Percentiles rank a stretch among this genome's conserved stretches.
phyloP scores from a whole-genome alignment of 179 eudicot species.

The Drosera spatulata region DNA sequence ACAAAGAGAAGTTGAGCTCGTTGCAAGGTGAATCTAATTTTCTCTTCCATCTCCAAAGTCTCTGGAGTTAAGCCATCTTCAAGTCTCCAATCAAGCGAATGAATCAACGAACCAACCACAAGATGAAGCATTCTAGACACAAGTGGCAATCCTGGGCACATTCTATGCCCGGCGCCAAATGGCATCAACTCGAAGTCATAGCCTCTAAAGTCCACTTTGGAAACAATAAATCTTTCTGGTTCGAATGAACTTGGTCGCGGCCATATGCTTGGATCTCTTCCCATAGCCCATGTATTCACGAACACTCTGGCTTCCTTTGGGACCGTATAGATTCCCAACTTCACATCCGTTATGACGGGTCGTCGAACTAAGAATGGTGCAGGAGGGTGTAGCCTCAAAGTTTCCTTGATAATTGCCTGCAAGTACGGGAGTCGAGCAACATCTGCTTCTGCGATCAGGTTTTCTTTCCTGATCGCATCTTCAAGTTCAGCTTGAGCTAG shows the following conservation, averaged over 20 bases:
- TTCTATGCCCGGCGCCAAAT: slow-evolving; percentile 18
- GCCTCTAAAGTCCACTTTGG: slow-evolving; percentile 12
- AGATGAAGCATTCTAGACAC: slow-evolving; percentile 9
- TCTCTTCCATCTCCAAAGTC: slow-evolving; percentile 10
- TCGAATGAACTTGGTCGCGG: slow-evolving; percentile 6
- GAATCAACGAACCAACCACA: slow-evolving; percentile 8
- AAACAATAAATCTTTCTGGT: slow-evolving; percentile 23
- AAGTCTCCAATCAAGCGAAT: slow-evolving; percentile 11
- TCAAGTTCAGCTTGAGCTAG: slow-evolving; percentile 6
- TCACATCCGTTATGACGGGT: slow-evolving; percentile 4
- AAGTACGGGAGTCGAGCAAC: slow-evolving; percentile 10
- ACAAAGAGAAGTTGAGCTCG: slow-evolving; percentile 9
- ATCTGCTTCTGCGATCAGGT: slow-evolving; percentile 7
- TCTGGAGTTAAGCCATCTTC: slow-evolving; percentile 6
- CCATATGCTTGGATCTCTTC: slow-evolving; percentile 14
- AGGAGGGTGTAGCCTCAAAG: slow-evolving; percentile 16
- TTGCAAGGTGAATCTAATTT: slow-evolving; percentile 9
- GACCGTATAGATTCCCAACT: slow-evolving; percentile 7
- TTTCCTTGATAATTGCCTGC: slow-evolving; percentile 19
- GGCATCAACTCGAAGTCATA: slow-evolving; percentile 16
- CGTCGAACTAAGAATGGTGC: slow-evolving; percentile 14
- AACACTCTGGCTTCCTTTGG: slow-evolving; percentile 16
- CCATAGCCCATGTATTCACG: slow-evolving; percentile 22
- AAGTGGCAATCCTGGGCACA: slow-evolving; percentile 14
- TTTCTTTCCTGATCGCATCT: background rate